Base-by-base conservation (phyloP, 2,329 filamentous ascomycete genomes). In the Cercospora canescens region DNA sequence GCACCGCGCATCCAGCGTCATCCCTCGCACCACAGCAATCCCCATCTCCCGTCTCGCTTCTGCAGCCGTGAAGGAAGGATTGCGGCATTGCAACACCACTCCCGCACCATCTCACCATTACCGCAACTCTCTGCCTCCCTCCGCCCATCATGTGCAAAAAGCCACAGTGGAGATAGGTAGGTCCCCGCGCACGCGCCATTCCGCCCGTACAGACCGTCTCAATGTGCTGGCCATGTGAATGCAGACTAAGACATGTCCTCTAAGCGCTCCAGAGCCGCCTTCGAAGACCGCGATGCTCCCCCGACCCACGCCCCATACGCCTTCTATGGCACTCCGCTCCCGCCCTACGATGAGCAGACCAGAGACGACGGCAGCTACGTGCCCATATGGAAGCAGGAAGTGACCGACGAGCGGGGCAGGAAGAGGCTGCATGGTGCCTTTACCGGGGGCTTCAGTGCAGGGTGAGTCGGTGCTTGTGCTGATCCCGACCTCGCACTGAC, bases 351-450 rank as follows among this genome's bases (percentile, higher is more conserved):
- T 74, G 85, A 90, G 57, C 87, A 92, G 21, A 84, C 87, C 39
- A 89, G 93, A 73, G 94, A 98, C 78, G 92, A 97, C 81, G 94
- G 94, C 68, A 93, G 92, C 45, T 98, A 94, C 76, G 87, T 97
- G 16, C 95, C 95, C 0, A 81, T 97, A n/a, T 98, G 95, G 93
- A 97, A 98, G 82, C 95, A 99, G 83, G 94, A 97, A 77, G 94
- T 96, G 77, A 91, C 91, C 66, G 95, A 99, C 80, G 95, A 97
- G 76, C 89, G 89, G 71, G 95, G 95, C 16, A 86, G 94, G 72
- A 94, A 96, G 80, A 88, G 95, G 62, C 85, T 99, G 3, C 95
- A 99, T 79, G 95, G 95, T 69, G 95, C 95, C 69, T 99, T 99
- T 76, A 97, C 93, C 1, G 95, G 95, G 72, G 95, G 95, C 32